These are phyloP conservation scores for Dissophora ornata DNA, from an alignment of 192 early-diverging fungal species.

Conservation along the genomic window DNA sequence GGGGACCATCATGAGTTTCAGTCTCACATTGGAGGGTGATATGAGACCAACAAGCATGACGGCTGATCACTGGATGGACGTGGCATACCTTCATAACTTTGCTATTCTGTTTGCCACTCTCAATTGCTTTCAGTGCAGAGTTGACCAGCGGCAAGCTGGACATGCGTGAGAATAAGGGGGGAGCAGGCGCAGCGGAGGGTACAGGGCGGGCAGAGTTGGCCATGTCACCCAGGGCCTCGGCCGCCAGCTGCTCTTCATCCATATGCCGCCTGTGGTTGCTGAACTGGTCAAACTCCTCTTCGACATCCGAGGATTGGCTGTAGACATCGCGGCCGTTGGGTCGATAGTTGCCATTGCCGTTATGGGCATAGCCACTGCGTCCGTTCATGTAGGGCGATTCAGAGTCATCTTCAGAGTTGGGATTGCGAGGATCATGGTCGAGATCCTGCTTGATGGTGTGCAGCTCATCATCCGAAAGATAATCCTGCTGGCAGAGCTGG, in stretches of 20 bases:
- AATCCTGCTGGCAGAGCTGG: conserved; percentile 44
- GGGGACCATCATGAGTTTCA: too few relatives aligned
- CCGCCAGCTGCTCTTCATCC: conserved; percentile 35
- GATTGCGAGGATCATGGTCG: conserved; percentile 23
- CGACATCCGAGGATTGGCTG: conserved; percentile 19
- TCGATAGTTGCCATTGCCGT: not conserved
- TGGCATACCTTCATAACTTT: conserved; percentile 60
- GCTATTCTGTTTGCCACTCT: conserved; percentile 73
- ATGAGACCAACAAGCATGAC: too few relatives aligned
- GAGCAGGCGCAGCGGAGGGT: conserved; percentile 8
- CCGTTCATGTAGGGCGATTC: conserved; percentile 3
- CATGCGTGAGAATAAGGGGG: conserved; percentile 80
- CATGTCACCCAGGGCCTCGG: conserved; percentile 43
- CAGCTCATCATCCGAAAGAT: conserved; percentile 8
- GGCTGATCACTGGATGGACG: too few relatives aligned
- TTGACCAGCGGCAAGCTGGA: conserved; percentile 84
- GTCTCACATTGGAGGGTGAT: too few relatives aligned
- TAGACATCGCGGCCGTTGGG: conserved; percentile 3
- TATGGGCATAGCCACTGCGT: not conserved
- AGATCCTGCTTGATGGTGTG: conserved; percentile 19
- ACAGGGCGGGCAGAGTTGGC: conserved; percentile 12
- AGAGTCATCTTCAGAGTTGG: conserved; percentile 23
- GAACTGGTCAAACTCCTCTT: conserved; percentile 10
- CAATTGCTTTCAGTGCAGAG: conserved; percentile 79
- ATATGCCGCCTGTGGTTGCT: conserved; percentile 13